Evolutionary conservation across 106 monocot genomes (phyloP).

Genomic region (Alisma plantagoaquatica): DNA sequence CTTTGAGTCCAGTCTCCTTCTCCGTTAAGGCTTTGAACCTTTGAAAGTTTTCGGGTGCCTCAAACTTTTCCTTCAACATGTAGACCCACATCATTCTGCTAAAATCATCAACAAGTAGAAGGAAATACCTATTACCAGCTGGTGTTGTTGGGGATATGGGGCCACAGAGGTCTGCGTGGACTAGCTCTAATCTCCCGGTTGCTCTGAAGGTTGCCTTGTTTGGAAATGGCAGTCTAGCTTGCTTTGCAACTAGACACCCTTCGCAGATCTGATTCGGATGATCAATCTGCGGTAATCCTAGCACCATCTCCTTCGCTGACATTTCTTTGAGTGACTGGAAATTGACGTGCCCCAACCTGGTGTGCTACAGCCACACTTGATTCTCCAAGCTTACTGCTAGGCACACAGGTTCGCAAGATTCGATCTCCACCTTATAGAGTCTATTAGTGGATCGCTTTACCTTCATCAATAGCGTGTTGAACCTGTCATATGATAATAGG

Average conservation of each 20-base stretch:
- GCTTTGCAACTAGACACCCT: conserved; percentile 4
- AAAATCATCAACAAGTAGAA: conserved; percentile 1
- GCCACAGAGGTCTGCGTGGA: conserved; percentile 6
- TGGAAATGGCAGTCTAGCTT: conserved; percentile 9
- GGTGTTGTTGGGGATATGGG: conserved; percentile 5
- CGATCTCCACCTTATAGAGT: not conserved
- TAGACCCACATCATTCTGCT: conserved; percentile 2
- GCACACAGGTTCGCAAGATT: not conserved
- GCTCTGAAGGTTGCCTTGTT: not conserved
- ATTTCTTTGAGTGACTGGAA: not conserved
- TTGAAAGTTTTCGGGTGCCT: not conserved
- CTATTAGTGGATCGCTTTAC: not conserved
- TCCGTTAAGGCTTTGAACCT: not conserved
- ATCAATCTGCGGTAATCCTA: not conserved
- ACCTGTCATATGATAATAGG: not conserved
- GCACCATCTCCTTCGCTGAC: not conserved
- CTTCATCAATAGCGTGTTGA: not conserved
- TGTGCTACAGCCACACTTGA: too few relatives aligned
- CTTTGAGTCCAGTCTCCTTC: not conserved
- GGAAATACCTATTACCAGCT: not conserved
- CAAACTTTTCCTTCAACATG: not conserved
- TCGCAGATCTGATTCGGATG: not conserved
- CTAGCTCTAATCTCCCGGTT: not conserved
- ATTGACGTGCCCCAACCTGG: not conserved
- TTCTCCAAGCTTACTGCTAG: not conserved